A percentile compares a stretch with the other conserved stretches of the same genome.
These are phyloP conservation scores for Hanseniaspora osmophila DNA, from an alignment of 805 yeast genomes.

Conservation along the genomic window DNA sequence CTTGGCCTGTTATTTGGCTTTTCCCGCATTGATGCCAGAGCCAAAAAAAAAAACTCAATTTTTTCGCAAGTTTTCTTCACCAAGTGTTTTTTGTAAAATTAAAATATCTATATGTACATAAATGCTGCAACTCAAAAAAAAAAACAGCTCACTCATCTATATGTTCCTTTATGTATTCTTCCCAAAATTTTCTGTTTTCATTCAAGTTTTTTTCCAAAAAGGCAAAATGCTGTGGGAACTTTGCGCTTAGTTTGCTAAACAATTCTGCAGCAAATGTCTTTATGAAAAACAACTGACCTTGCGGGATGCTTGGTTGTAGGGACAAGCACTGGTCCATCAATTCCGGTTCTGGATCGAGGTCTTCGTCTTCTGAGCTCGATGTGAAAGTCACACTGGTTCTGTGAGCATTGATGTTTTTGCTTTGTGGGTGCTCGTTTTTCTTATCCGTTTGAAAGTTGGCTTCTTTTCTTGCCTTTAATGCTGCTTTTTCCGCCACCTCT, in stretches of 20 bases:
- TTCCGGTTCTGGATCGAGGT: conserved; percentile 5
- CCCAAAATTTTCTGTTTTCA: conserved; percentile 47
- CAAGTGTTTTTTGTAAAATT: no score
- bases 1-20: no score
- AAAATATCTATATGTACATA: no score
- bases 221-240: conserved; percentile 40
- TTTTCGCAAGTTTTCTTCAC: no score
- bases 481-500: no score
- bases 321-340: conserved; percentile 32
- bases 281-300: conserved; percentile 75
- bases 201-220: conserved; percentile 42
- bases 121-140: no score
- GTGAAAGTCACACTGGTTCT: background rate
- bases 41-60: no score
- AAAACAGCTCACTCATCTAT: background rate
- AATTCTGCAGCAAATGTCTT: conserved; percentile 66
- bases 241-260: conserved; percentile 47
- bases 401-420: no score
- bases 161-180: background rate
- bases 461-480: no score
- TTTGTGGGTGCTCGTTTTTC: no score
- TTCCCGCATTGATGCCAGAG: no score
- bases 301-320: conserved; percentile 37
- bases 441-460: no score
- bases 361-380: background rate